These are phyloP conservation scores for Vanderwaltozyma tropicalis DNA, from an alignment of 805 yeast genomes.

Conservation along the genomic window DNA sequence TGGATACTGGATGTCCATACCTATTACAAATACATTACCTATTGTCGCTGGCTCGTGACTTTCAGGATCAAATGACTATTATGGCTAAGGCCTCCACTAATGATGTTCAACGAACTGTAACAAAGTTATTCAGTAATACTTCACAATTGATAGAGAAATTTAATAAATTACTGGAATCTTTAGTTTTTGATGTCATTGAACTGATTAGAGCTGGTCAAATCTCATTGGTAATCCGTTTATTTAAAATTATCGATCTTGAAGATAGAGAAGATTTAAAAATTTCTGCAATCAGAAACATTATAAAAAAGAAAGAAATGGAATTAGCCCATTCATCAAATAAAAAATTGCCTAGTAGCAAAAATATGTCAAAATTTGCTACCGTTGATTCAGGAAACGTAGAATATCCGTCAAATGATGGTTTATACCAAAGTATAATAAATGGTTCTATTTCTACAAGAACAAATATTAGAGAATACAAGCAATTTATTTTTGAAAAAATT, in stretches of 20 bases:
- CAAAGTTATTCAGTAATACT: slow-evolving; percentile 29
- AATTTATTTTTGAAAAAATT: slow-evolving; percentile 48
- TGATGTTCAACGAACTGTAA: slow-evolving; percentile 61
- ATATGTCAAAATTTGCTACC: slow-evolving; percentile 10
- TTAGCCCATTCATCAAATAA: slow-evolving; percentile 19
- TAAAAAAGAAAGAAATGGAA: slow-evolving; percentile 24
- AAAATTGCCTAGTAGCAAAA: slow-evolving; percentile 20
- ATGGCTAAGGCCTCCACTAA: slow-evolving; percentile 44
- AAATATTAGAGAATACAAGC: slow-evolving; percentile 47
- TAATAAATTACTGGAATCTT: slow-evolving; percentile 50
- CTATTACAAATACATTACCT: slow-evolving; percentile 59
- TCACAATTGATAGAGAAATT: slow-evolving; percentile 42
- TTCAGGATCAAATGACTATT: slow-evolving; percentile 61
- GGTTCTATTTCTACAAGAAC: slow-evolving; percentile 35
- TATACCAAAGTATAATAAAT: slow-evolving; percentile 32
- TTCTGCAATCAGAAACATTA: slow-evolving; percentile 26
- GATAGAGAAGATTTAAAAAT: slow-evolving; percentile 64
- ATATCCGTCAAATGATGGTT: slow-evolving; percentile 24
- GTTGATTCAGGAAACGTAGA: slow-evolving; percentile 11
- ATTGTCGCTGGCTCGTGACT: slow-evolving; percentile 62
- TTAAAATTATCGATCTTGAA: slow-evolving; percentile 73
- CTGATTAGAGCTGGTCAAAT: slow-evolving; percentile 57
- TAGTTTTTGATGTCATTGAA: slow-evolving; percentile 65
- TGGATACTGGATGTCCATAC: slow-evolving; percentile 38
- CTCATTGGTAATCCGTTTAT: slow-evolving; percentile 57